Conservation (phyloP, 2,329 filamentous ascomycete genomes). For the Didymella arachidicola region DNA sequence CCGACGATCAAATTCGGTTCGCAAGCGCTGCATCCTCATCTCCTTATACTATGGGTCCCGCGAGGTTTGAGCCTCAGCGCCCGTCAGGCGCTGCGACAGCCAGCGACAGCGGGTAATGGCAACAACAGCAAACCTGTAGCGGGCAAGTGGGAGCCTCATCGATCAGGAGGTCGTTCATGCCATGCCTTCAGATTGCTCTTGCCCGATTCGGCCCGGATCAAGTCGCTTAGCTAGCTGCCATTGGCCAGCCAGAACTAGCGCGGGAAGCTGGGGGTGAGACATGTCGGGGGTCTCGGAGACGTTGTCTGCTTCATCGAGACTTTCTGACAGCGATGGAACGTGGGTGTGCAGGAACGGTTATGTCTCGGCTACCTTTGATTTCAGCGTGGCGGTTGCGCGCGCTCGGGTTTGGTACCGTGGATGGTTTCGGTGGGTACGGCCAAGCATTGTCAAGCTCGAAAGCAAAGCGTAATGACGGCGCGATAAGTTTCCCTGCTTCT, state of each 20-base stretch:
- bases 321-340: conserved; percentile 19
- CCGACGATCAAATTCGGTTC: conserved; percentile 9
- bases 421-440: no score
- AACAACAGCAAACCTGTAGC: conserved; percentile 5
- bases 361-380: neutral
- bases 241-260: conserved; percentile 1
- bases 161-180: conserved; percentile 15
- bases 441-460: no score
- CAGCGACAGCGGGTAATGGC: conserved; percentile 2
- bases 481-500: no score
- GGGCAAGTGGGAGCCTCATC: conserved; percentile 6
- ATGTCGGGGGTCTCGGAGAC: conserved; percentile 10
- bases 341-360: neutral
- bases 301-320: conserved; percentile 16
- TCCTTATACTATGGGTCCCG: conserved; percentile 4
- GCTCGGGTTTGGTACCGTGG: no score
- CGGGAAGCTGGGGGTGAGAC: conserved; percentile 1
- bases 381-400: no score
- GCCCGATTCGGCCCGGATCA: conserved; percentile 1
- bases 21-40: conserved; percentile 10
- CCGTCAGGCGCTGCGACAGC: conserved; percentile 9
- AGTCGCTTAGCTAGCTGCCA: neutral
- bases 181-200: conserved; percentile 8
- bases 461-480: neutral
- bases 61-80: conserved; percentile 10